These are phyloP conservation scores for Globisporangium yorkense DNA, from an alignment of 352 stramenopile genomes.

Conservation along the genomic window DNA sequence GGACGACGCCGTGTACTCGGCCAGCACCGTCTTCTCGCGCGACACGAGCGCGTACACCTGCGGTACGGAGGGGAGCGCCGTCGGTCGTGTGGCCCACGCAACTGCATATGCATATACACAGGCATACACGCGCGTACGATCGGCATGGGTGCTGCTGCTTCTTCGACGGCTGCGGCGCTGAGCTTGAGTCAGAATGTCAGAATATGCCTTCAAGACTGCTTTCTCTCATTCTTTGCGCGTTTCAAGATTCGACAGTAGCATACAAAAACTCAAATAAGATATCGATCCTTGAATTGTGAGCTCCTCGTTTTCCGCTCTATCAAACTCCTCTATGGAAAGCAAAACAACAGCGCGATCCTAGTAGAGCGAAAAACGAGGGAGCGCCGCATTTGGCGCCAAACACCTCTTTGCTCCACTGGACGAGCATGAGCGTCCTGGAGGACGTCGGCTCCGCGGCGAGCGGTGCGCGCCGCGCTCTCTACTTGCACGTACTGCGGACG, in stretches of 20 bases:
- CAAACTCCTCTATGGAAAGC: too few relatives aligned
- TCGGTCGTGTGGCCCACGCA: neutral
- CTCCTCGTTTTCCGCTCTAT: too few relatives aligned
- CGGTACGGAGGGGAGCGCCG: neutral
- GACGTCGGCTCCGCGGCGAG: conserved; percentile 21
- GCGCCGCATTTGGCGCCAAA: too few relatives aligned
- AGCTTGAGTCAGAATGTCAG: too few relatives aligned
- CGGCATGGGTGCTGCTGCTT: conserved; percentile 5
- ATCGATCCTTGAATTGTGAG: too few relatives aligned
- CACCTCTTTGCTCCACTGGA: neutral
- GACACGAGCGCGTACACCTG: conserved; percentile 96
- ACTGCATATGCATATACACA: neutral
- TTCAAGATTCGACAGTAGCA: too few relatives aligned
- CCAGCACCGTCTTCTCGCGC: conserved; percentile 96
- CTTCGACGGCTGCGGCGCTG: neutral
- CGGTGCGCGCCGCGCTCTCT: conserved; percentile 7
- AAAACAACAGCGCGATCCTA: too few relatives aligned
- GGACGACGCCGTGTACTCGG: conserved; percentile 94
- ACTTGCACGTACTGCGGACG: too few relatives aligned
- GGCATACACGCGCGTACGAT: conserved; percentile 6
- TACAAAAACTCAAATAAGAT: too few relatives aligned
- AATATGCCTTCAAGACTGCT: too few relatives aligned
- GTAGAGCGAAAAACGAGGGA: too few relatives aligned
- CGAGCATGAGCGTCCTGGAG: conserved; percentile 25
- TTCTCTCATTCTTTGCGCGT: too few relatives aligned